phyloP scores from a whole-genome alignment of 768 basidiomycete species.

The Boletus eberwhitei region DNA sequence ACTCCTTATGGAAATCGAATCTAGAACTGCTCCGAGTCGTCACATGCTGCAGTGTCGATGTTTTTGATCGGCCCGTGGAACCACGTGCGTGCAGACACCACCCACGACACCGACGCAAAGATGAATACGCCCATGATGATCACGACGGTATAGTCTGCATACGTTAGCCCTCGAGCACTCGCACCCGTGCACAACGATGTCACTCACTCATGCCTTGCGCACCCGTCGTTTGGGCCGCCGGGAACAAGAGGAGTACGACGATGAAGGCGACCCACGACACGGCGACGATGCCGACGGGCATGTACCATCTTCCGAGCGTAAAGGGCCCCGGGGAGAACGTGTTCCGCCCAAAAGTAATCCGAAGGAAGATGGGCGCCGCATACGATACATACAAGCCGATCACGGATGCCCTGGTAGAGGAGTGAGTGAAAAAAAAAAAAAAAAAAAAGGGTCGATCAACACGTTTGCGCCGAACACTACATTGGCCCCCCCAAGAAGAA shows the following conservation, averaged over 20 bases:
- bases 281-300: constrained; percentile 57
- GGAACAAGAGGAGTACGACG: constrained; percentile 56
- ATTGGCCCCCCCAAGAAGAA: no score
- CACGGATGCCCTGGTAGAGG: constrained; percentile 51
- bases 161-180: background rate
- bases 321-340: constrained; percentile 60
- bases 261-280: constrained; percentile 68
- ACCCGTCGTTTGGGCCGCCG: constrained; percentile 37
- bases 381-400: constrained; percentile 70
- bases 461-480: background rate
- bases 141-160: constrained; percentile 63
- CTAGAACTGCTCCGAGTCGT: constrained; percentile 12
- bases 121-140: constrained; percentile 63
- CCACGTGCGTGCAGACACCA: constrained; percentile 66
- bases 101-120: constrained; percentile 63
- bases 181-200: background rate
- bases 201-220: constrained; percentile 55
- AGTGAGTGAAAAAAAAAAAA: background rate
- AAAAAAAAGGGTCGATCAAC: background rate
- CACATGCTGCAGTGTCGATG: constrained; percentile 29
- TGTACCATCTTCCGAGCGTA: constrained; percentile 55
- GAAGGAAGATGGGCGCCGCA: constrained; percentile 63
- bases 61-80: constrained; percentile 64
- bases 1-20: background rate
- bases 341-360: constrained; percentile 64